Base-by-base conservation (phyloP, 257 asterid species). In the Plantago major region DNA sequence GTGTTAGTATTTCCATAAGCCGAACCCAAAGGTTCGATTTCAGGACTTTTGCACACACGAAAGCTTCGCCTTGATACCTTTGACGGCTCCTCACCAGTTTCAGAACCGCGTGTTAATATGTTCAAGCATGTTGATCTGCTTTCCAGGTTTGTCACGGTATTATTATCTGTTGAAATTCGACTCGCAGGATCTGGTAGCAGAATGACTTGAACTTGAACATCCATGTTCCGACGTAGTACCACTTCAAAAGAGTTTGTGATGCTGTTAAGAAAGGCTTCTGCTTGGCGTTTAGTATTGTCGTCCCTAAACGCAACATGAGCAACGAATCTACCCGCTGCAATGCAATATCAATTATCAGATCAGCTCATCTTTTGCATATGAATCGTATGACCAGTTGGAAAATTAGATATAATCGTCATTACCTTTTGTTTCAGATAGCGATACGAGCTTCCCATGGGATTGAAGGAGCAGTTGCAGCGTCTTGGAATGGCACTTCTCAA, bases 401-500 rank as follows among this genome's bases (percentile, higher is more conserved):
- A 11, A 53, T 11, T n/a, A 46, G 46, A 48, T 53, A 48, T 19
- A 33, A 7, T 33, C 68, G 68, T 42, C 48, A 61, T 49, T 78
- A 92, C 99, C 95, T 81, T 89, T 80, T 12, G 73, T 76, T 76
- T 92, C 91, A 38, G 95, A 77, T 71, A 92, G 62, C 6, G 95
- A 84, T 19, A 84, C 82, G 8, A 92, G 96, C 76, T 79, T 85
- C 62, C 96, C 99, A 73, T 82, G 64, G 14, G 88, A 67, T 73
- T 63, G 86, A 67, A 92, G 94, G 57, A 92, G 79, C 63, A 81
- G 91, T 78, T 88, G 81, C 72, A 92, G 71, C 7, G 99, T 89
- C 79, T 82, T 85, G 2, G 95, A 89, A 71, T 84, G 97, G 59
- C 99, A 92, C 81, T 84, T 86, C 22, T 86, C 95, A 55, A 92